Evolutionary conservation across 768 basidiomycete genomes (phyloP), one percentile per base, ranked within the genome.

Genomic region (Lactarius hengduanensis): DNA sequence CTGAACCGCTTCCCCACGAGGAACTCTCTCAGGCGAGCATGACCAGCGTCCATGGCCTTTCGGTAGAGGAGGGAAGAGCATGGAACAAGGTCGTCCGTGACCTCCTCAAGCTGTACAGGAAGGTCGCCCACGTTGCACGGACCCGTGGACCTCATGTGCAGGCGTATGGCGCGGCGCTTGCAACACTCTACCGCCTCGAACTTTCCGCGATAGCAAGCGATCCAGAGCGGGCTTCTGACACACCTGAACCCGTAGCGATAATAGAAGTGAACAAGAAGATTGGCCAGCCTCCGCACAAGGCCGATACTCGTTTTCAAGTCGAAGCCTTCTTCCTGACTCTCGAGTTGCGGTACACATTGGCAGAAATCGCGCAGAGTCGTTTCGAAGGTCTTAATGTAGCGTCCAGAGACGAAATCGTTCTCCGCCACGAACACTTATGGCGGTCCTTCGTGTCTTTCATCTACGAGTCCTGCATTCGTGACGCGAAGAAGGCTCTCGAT

Each of bases 291-390:
- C 75, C 73, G 0, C 79, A 78, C n/a, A 74, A 73, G 38, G 77
- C 78, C 3, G 76, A 77, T 56, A 71, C 72, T 0, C 74, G 76
- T 11, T 77, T 75, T 71, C 71, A 71, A 41, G 72, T 77, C 40
- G 77, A 79, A 54, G 80, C 75, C 0, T 73, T 77, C 63, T 72
- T 77, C 66, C 62, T 75, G 15, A 74, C 75, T 18, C 73, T 81
- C 55, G 74, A 78, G 20, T 63, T 79, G 7, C 77, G 80, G 7
- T 73, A 75, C 32, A 62, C 70, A 11, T 65, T 81, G 26, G 77
- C 73, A 0, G 65, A 75, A 26, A 58, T 78, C 16, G 79, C 78
- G 6, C 61, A 66, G 59, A 66, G 67, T 18, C 73, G 74, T 28
- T 56, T 73, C 30, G 67, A 69, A 11, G 70, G 63, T 4, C 61